Conservation (phyloP, 1,284 basidiomycete species). For the Pseudozyma pruni region DNA sequence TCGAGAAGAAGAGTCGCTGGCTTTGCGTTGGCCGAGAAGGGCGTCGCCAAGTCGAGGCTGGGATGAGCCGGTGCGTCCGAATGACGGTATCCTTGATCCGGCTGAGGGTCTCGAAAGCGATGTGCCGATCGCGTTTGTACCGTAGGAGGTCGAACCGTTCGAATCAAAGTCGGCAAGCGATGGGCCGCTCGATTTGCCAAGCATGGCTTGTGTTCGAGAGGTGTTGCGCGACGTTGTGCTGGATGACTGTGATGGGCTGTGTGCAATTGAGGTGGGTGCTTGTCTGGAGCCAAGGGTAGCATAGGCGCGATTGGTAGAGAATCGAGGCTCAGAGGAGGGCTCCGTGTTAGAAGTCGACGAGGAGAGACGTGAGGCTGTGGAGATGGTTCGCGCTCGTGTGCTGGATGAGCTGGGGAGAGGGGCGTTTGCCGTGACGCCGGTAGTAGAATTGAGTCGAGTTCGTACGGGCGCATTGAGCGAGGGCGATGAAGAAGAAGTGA, state of each 20-base stretch:
- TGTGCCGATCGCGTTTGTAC: neutral
- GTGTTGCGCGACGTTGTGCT: slow-evolving; percentile 21
- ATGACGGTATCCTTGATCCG: slow-evolving; percentile 41
- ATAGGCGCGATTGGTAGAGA: slow-evolving; percentile 14
- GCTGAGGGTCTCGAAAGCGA: slow-evolving; percentile 24
- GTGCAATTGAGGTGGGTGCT: slow-evolving; percentile 6
- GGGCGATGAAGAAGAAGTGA: slow-evolving; percentile 7
- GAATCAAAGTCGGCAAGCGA: slow-evolving; percentile 32
- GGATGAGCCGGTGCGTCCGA: slow-evolving; percentile 26
- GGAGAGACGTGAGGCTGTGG: slow-evolving; percentile 22
- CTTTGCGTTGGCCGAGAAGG: slow-evolving; percentile 42
- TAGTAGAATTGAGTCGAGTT: slow-evolving; percentile 33
- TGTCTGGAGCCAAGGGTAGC: slow-evolving; percentile 24
- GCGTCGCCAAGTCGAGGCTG: slow-evolving; percentile 49
- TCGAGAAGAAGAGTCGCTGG: slow-evolving; percentile 35
- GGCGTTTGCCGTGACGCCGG: slow-evolving; percentile 10
- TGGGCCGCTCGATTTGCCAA: slow-evolving; percentile 2
- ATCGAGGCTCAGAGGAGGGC: slow-evolving; percentile 6
- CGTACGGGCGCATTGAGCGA: slow-evolving; percentile 11
- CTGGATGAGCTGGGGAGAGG: slow-evolving; percentile 17
- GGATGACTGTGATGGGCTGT: slow-evolving; percentile 9
- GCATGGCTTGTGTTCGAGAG: slow-evolving; percentile 37
- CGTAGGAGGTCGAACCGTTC: slow-evolving; percentile 9
- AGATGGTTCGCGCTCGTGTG: slow-evolving; percentile 32
- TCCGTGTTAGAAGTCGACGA: slow-evolving; percentile 10